Evolutionary conservation across 805 yeast genomes (phyloP), one percentile per base, ranked within the genome.

Genomic region (Candida sanyiensis): DNA sequence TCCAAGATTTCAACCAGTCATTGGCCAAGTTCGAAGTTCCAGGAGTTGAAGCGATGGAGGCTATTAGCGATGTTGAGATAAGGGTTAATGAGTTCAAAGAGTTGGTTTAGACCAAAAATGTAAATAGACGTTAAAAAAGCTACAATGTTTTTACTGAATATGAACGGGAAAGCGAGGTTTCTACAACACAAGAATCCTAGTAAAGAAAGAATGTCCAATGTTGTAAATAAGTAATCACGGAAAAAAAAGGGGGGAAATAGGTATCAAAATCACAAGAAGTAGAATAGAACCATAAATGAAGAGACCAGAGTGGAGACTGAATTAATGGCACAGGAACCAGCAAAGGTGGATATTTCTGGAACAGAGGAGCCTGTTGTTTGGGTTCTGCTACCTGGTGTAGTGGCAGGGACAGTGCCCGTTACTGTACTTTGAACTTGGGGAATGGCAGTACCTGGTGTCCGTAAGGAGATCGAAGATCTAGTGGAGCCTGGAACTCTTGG

Each of bases 71-170:
- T 26, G 17, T 33, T 11, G 51, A 45, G n/a, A 28, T 20, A 3
- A 30, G 36, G 29, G 27, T 46, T 15, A 48, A 46, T 32, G 45
- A 43, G 39, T 49, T 47, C 16, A 20, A 40, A 10, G 28, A 33
- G 17, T 11, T 33, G 21, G 22, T 33, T 17, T 27, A 12, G 7
- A 27, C 7, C 8, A 27, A 11, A 12, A 27, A 7, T 7, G n/a
- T 33, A 17, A 23, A 3, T 33, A 11, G 6, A 23, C 13, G 9
- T 23, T 10, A 7, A 20, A 12, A 30, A 17, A 20, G n/a, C 5
- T 6, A 30, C 5, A 19, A 21, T 19, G 28, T n/a, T 13, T 26
- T 26, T 23, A 23, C 26, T n/a, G n/a, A n/a, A n/a, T n/a, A n/a
- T n/a, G n/a, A n/a, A n/a, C n/a, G n/a, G n/a, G n/a, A n/a, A n/a